Percentiles rank a stretch among this genome's conserved stretches.
Evolutionary conservation across 164 flowering plant species (phyloP).

Genomic region (Aristolochia californica): DNA sequence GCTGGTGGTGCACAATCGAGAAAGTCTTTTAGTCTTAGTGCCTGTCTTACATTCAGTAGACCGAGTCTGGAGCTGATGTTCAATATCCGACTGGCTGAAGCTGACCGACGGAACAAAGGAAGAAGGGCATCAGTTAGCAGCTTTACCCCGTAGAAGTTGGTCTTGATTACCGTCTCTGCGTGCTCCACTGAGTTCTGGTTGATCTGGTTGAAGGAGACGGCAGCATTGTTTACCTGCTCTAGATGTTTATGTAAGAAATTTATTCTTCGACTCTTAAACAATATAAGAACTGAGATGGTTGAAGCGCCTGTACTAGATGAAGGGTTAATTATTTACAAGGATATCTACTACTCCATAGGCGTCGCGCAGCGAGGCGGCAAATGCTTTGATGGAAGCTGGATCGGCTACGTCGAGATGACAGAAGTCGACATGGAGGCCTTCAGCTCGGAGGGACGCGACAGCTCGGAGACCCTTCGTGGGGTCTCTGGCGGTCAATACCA

Average conservation of each 20-base stretch:
- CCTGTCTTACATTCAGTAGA: slow-evolving; percentile 35
- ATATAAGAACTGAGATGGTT: not conserved
- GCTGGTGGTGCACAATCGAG: not conserved
- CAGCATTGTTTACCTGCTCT: slow-evolving; percentile 82
- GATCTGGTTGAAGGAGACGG: slow-evolving; percentile 58
- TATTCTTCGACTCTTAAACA: not conserved
- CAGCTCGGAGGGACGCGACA: slow-evolving; percentile 23
- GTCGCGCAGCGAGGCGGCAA: slow-evolving; percentile 36
- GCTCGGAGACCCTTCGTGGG: slow-evolving; percentile 36
- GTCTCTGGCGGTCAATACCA: slow-evolving; percentile 64
- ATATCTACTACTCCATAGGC: slow-evolving; percentile 43
- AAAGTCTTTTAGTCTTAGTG: no score
- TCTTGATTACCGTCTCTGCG: slow-evolving; percentile 59
- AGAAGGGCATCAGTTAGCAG: slow-evolving; percentile 51
- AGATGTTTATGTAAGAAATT: not conserved
- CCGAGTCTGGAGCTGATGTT: slow-evolving; percentile 86
- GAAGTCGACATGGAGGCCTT: slow-evolving; percentile 38
- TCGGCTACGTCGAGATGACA: slow-evolving; percentile 46
- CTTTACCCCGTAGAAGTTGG: slow-evolving; percentile 72
- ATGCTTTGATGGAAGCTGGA: slow-evolving; percentile 36
- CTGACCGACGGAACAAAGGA: slow-evolving; percentile 48
- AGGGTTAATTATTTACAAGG: slow-evolving; percentile 40
- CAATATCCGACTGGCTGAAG: slow-evolving; percentile 40
- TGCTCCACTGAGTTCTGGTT: slow-evolving; percentile 61
- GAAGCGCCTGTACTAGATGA: not conserved